These are phyloP conservation scores for Nicotiana benthamiana DNA, from an alignment of 257 asterid genomes.

Conservation along the genomic window DNA sequence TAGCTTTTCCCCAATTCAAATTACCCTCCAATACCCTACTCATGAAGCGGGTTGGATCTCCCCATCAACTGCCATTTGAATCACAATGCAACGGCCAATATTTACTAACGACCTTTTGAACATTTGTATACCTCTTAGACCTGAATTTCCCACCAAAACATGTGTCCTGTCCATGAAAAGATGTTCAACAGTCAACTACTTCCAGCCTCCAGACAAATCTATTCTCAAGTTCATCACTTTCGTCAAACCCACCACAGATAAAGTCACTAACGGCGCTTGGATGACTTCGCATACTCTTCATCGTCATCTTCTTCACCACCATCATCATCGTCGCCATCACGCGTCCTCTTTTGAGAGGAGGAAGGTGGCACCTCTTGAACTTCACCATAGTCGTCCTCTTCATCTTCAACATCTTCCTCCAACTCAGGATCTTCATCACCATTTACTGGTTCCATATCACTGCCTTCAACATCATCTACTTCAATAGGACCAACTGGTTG, in stretches of 20 bases:
- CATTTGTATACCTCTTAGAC: conserved; percentile 28
- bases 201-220: conserved; percentile 15
- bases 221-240: neutral
- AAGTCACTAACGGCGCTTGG: conserved; percentile 30
- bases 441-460: conserved; percentile 32
- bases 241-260: neutral
- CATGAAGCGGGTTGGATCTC: conserved; percentile 28
- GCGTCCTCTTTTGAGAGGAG: conserved; percentile 55
- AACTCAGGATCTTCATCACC: conserved; percentile 45
- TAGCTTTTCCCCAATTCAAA: conserved; percentile 7
- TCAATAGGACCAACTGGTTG: conserved; percentile 64
- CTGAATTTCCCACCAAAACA: conserved; percentile 62
- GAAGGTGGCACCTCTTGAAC: conserved; percentile 71
- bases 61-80: conserved; percentile 32
- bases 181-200: neutral
- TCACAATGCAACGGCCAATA: conserved; percentile 24
- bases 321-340: conserved; percentile 20
- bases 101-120: conserved; percentile 62
- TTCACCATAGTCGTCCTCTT: conserved; percentile 62
- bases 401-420: conserved; percentile 47
- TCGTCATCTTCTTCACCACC: conserved; percentile 12
- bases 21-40: conserved; percentile 30
- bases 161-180: neutral
- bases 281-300: conserved; percentile 37
- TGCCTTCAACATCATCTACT: conserved; percentile 31